Conservation (phyloP, 495 filamentous ascomycete species). For the Endocarpon pusillum region DNA sequence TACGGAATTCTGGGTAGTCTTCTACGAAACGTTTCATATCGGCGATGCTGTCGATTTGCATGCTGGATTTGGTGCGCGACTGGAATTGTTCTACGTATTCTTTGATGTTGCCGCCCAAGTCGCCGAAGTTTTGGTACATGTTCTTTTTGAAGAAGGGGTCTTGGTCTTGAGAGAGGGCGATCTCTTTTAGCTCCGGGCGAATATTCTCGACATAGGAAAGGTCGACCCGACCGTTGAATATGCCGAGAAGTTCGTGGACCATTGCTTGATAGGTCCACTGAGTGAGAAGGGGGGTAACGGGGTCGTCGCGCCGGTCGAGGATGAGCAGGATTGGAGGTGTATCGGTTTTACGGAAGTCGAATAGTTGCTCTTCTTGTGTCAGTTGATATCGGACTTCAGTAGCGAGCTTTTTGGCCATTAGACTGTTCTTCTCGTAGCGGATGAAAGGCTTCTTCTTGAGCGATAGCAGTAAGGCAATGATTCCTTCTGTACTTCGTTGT, state of each 20-base stretch:
- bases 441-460: slow-evolving; percentile 95
- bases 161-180: slow-evolving; percentile 91
- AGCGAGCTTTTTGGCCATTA: slow-evolving; percentile 80
- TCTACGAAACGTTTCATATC: slow-evolving; percentile 99
- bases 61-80: slow-evolving; percentile 77
- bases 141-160: slow-evolving; percentile 99
- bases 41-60: slow-evolving; percentile 86
- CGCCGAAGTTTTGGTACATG: slow-evolving; percentile 98
- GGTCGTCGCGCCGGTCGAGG: slow-evolving; percentile 84
- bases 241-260: slow-evolving; percentile 91
- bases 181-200: slow-evolving; percentile 80
- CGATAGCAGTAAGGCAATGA: slow-evolving; percentile 65
- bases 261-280: slow-evolving; percentile 99
- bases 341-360: slow-evolving; percentile 90
- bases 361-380: slow-evolving; percentile 89
- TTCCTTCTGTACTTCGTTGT: slow-evolving; percentile 66
- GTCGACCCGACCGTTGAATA: slow-evolving; percentile 81
- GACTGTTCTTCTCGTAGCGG: slow-evolving; percentile 82
- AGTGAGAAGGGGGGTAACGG: slow-evolving; percentile 83
- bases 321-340: slow-evolving; percentile 87
- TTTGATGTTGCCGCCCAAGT: slow-evolving; percentile 93
- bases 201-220: slow-evolving; percentile 77
- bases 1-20: slow-evolving; percentile 93
- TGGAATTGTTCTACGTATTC: slow-evolving; percentile 98
- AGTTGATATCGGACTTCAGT: slow-evolving; percentile 83